Evolutionary conservation across 129 eudicot genomes (phyloP).

Genomic region (Flaveria linearis): DNA sequence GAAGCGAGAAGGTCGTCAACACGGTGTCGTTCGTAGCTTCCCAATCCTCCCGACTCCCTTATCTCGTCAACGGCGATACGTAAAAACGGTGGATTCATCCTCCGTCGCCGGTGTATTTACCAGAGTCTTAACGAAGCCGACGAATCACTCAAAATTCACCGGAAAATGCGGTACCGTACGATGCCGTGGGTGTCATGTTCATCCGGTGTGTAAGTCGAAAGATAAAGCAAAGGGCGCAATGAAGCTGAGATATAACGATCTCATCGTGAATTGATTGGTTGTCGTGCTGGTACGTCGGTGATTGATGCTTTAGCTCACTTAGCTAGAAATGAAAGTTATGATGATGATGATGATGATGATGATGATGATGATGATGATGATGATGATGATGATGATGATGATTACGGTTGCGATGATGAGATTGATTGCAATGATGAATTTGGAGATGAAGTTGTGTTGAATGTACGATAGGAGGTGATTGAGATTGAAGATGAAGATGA

Average conservation of each 20-base stretch:
- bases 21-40: slow-evolving; percentile 47
- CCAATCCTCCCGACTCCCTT: not conserved
- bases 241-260: slow-evolving; percentile 35
- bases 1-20: slow-evolving; percentile 56
- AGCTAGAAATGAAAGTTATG: slow-evolving; percentile 18
- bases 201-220: slow-evolving; percentile 62
- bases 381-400: no score
- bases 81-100: slow-evolving; percentile 39
- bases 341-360: no score
- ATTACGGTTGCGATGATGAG: not conserved
- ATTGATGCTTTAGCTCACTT: slow-evolving; percentile 41
- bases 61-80: slow-evolving; percentile 18
- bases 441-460: no score
- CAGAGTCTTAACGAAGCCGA: slow-evolving; percentile 56
- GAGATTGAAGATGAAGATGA: slow-evolving; percentile 41
- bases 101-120: slow-evolving; percentile 60
- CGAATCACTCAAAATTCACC: slow-evolving; percentile 80
- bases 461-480: slow-evolving; percentile 15
- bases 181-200: slow-evolving; percentile 54
- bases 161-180: slow-evolving; percentile 46
- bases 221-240: slow-evolving; percentile 59
- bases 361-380: slow-evolving; percentile 4
- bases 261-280: no score
- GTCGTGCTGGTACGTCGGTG: slow-evolving; percentile 37
- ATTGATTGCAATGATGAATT: slow-evolving; percentile 7